phyloP scores from a whole-genome alignment of 78 protist species.

The Isochrysis galbana region DNA sequence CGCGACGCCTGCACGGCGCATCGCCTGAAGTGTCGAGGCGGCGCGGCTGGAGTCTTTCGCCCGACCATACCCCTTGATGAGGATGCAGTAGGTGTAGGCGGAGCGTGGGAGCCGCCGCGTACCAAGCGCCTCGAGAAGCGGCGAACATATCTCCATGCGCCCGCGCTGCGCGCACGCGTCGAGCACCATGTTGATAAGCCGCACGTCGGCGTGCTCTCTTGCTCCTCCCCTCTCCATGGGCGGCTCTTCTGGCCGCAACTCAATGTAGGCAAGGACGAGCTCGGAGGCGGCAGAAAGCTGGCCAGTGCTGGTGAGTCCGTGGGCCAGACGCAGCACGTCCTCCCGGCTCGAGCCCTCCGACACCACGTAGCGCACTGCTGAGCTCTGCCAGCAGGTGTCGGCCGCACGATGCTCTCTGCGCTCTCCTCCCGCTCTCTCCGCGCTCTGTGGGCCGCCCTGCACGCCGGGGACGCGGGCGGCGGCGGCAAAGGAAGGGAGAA shows the following conservation, averaged over 20 bases:
- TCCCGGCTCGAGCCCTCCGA: not conserved
- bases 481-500: too few relatives aligned
- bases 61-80: not conserved
- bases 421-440: too few relatives aligned
- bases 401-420: too few relatives aligned
- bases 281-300: not conserved
- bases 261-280: not conserved
- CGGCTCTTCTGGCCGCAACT: not conserved
- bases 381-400: too few relatives aligned
- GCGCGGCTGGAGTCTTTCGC: not conserved
- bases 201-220: not conserved
- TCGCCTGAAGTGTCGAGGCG: not conserved
- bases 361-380: too few relatives aligned
- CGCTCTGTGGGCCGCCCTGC: too few relatives aligned
- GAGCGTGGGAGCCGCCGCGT: not conserved
- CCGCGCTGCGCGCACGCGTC: not conserved
- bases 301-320: not conserved
- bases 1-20: not conserved
- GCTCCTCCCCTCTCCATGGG: not conserved
- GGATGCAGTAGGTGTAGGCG: not conserved
- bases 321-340: not conserved
- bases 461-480: too few relatives aligned
- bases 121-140: not conserved
- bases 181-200: not conserved
- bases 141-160: not conserved